Evolutionary conservation across 768 basidiomycete genomes (phyloP).

Genomic region (Xerocomellus intermedius): DNA sequence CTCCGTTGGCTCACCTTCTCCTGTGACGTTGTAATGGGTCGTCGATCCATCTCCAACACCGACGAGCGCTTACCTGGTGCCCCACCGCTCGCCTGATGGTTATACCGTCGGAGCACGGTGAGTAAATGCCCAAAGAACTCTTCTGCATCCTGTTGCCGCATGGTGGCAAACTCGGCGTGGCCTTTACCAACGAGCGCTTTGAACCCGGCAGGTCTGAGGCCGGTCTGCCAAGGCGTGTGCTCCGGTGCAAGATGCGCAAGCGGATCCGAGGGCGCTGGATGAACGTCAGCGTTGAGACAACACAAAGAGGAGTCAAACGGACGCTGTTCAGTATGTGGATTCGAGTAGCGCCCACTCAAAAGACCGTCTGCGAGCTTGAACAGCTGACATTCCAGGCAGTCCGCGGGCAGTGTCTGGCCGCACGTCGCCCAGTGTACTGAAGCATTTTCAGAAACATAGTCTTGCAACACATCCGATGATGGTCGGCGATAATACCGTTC

Average conservation of each 20-base stretch:
- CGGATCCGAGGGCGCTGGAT: constrained; percentile 30
- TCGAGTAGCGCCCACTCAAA: constrained; percentile 87
- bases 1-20: constrained; percentile 60
- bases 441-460: constrained; percentile 32
- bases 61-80: constrained; percentile 28
- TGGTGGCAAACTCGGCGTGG: constrained; percentile 92
- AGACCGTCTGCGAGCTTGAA: constrained; percentile 90
- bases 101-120: constrained; percentile 65
- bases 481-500: constrained; percentile 56
- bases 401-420: constrained; percentile 64
- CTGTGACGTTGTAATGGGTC: background rate
- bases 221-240: constrained; percentile 55
- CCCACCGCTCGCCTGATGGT: constrained; percentile 45
- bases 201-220: constrained; percentile 78
- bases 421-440: constrained; percentile 60
- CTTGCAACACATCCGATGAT: constrained; percentile 7
- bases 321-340: constrained; percentile 44
- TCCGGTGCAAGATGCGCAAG: constrained; percentile 31
- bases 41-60: background rate
- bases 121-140: constrained; percentile 89
- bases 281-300: constrained; percentile 8
- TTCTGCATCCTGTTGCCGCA: constrained; percentile 96
- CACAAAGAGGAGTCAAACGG: constrained; percentile 3
- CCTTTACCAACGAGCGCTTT: constrained; percentile 90
- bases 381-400: constrained; percentile 95